Base-by-base conservation (phyloP, 805 yeast species). In the Teunomyces tritomae region DNA sequence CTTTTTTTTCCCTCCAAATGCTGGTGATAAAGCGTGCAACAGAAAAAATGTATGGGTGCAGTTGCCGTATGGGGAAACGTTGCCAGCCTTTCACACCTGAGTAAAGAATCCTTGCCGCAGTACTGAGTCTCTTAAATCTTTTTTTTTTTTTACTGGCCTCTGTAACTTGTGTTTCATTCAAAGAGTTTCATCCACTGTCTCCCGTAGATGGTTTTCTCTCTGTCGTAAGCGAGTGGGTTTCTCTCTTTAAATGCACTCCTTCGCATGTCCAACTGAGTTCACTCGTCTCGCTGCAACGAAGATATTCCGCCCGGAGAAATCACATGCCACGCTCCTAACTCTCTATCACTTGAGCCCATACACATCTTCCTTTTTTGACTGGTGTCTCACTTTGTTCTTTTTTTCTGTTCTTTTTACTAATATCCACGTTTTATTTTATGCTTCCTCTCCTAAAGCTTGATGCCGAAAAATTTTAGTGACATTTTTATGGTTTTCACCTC, bases 21-120 rank as follows among this genome's bases (percentile, higher is more conserved):
- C 40, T 37, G 40, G 40, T 37, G 29, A 37, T 26, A 37, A 24
- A 36, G 28, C 29, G 28, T 11, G 28, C 39, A 26, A 24, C 39
- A 36, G 26, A 37, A 36, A 37, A 37, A 37, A 37, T 37, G 40
- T 37, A 14, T n/a, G 20, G 16, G 34, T 14, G 13, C 34, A 4
- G 34, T 24, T 36, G 9, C 40, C 29, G 8, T 5, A 24, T 37
- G 27, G 40, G 27, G 40, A 37, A 26, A 26, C 27, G 28, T 7
- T 26, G 40, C 40, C 40, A 37, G 40, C 40, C 17, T 13, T 32
- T 6, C 14, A 13, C 8, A 2, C 13, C 8, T 1, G 14, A 4
- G 6, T 9, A 13, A 7, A n/a, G 6, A 14, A 7, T 32, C 34
- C 34, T 32, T 32, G 5, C 34, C 34, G 17, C 34, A 32, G 4